Evolutionary conservation across 2,329 filamentous ascomycete genomes (phyloP).

Genomic region (Fusarium sterilihyphosum): DNA sequence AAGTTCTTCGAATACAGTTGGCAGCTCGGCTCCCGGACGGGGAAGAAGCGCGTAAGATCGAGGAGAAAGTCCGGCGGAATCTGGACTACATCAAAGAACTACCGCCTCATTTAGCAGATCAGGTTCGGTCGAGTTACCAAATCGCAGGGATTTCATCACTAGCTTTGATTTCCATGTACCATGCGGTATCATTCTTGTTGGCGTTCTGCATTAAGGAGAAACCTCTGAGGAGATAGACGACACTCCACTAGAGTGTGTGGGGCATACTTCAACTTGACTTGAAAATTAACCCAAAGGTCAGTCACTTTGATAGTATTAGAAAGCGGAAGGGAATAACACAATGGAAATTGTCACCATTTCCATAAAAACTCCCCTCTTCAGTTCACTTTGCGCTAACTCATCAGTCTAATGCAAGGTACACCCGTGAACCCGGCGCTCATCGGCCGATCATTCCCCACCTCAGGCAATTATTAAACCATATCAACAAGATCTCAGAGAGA

Average conservation of each 20-base stretch:
- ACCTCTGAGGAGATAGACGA: slow-evolving; percentile 54
- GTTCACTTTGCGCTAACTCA: not conserved
- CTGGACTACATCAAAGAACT: slow-evolving; percentile 74
- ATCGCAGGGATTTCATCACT: slow-evolving; percentile 54
- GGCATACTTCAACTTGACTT: not conserved
- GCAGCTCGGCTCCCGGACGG: slow-evolving; percentile 62
- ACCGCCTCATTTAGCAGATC: slow-evolving; percentile 64
- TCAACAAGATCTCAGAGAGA: not conserved
- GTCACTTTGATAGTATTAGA: not conserved
- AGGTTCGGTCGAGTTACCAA: slow-evolving; percentile 75
- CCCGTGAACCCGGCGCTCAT: not conserved
- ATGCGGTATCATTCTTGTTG: slow-evolving; percentile 51
- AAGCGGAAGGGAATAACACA: not conserved
- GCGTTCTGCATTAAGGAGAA: slow-evolving; percentile 67
- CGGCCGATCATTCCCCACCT: not conserved
- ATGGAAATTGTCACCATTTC: not conserved
- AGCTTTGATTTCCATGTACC: slow-evolving; percentile 50
- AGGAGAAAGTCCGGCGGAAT: slow-evolving; percentile 74
- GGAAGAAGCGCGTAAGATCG: slow-evolving; percentile 71
- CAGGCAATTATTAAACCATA: not conserved
- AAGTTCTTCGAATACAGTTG: slow-evolving; percentile 69
- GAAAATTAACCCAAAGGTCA: not conserved
- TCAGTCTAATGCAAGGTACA: slow-evolving; percentile 2
- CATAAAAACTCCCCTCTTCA: not conserved
- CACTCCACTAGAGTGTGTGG: not conserved